These are phyloP conservation scores for Syzygium grande DNA, from an alignment of 345 rosid genomes.

Conservation along the genomic window DNA sequence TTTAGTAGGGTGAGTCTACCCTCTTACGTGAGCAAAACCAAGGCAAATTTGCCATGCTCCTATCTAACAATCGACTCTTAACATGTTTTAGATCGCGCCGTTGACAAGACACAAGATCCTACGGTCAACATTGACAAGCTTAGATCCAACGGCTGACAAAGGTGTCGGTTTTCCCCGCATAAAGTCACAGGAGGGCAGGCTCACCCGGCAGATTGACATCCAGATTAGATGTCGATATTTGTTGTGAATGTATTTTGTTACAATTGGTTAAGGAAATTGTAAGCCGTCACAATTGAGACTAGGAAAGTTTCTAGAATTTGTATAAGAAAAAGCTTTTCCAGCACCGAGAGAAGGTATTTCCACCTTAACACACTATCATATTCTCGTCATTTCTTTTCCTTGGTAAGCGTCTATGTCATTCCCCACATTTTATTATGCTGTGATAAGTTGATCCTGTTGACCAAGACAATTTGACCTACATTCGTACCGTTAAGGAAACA, in stretches of 20 bases:
- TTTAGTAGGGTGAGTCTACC: neutral
- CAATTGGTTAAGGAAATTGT: too few species aligned
- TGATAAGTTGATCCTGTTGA: neutral
- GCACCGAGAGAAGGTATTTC: neutral
- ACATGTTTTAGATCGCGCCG: neutral
- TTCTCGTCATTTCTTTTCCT: neutral
- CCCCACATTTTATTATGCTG: neutral
- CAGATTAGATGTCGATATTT: neutral
- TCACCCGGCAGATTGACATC: neutral
- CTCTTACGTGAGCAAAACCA: fast-evolving
- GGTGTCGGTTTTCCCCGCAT: neutral
- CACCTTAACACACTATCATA: neutral
- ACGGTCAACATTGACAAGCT: neutral
- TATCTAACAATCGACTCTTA: neutral
- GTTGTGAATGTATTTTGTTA: neutral
- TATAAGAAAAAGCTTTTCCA: neutral
- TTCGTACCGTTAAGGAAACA: neutral
- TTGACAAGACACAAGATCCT: neutral
- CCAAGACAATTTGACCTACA: neutral
- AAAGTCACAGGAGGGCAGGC: neutral
- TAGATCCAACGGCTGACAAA: neutral
- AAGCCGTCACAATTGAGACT: neutral
- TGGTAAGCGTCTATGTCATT: neutral
- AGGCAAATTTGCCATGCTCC: neutral
- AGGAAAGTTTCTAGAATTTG: neutral